Percentiles rank a stretch among this genome's conserved stretches.
phyloP scores from a whole-genome alignment of 148 eudicot species.

The Rhododendron simsii region DNA sequence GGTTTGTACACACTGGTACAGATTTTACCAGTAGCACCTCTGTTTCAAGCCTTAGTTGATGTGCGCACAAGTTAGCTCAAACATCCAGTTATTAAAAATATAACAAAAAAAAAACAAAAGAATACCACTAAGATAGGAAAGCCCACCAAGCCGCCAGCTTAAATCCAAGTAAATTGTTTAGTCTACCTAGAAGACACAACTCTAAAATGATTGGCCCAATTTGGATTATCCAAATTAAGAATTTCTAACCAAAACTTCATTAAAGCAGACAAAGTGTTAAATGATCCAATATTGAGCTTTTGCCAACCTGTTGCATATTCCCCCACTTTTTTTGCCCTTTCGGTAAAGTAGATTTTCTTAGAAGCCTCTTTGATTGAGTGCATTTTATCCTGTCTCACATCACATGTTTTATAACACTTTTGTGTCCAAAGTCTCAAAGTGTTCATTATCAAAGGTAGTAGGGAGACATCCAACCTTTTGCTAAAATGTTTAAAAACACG shows the following conservation, averaged over 20 bases:
- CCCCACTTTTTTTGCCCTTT: not conserved
- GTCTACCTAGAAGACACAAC: conserved; percentile 7
- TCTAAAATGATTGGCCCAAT: conserved; percentile 15
- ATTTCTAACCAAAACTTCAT: not conserved
- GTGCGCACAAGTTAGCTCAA: not conserved
- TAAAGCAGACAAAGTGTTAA: not conserved
- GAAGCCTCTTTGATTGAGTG: not conserved
- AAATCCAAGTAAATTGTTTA: not conserved
- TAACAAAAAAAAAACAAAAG: not conserved
- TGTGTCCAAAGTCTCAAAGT: conserved; percentile 11
- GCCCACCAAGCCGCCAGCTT: conserved; percentile 6
- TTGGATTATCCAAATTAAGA: conserved; percentile 18
- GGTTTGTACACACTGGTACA: too few relatives aligned
- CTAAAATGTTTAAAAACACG: conserved; percentile 6
- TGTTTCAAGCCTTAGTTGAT: too few relatives aligned
- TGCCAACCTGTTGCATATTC: not conserved
- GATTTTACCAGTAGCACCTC: too few relatives aligned
- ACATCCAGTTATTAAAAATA: not conserved
- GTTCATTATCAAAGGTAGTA: conserved; percentile 8
- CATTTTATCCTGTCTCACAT: conserved; percentile 10
- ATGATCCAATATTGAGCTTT: conserved; percentile 3
- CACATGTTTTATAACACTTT: conserved; percentile 4
- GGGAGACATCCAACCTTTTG: not conserved
- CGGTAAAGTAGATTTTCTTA: conserved; percentile 13
- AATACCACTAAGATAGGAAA: not conserved